These are phyloP conservation scores for Polysphondylium violaceum DNA, from an alignment of 78 protist species.

Conservation along the genomic window DNA sequence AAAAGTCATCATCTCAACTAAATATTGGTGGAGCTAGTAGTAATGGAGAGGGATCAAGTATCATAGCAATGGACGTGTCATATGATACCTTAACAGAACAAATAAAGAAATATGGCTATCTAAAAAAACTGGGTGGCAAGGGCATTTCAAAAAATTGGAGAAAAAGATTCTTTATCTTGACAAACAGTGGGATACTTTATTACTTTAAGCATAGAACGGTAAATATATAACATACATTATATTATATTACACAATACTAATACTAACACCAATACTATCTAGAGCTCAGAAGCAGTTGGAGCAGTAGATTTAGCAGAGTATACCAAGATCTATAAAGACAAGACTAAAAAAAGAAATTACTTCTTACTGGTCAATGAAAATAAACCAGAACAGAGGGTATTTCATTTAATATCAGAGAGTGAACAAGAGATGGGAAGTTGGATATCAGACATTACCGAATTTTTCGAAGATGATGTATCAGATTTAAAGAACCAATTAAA, in stretches of 20 bases:
- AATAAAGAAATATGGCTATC: conserved; percentile 17
- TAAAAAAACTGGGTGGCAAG: conserved; percentile 52
- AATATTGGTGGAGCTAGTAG: neutral
- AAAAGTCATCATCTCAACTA: conserved; percentile 6
- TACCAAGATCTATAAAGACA: conserved; percentile 58
- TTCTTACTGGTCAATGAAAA: conserved; percentile 50
- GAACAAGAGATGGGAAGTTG: conserved; percentile 27
- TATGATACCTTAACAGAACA: neutral
- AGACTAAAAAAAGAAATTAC: conserved; percentile 33
- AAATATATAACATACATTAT: neutral
- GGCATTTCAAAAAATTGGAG: conserved; percentile 70
- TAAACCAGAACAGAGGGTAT: conserved; percentile 20
- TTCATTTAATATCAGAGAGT: conserved; percentile 53
- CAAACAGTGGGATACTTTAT: conserved; percentile 36
- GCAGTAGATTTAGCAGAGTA: conserved; percentile 29
- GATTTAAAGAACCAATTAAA: conserved; percentile 48
- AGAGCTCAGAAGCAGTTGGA: conserved; percentile 42
- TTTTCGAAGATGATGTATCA: conserved; percentile 56
- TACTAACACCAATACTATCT: neutral
- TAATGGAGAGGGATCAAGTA: neutral
- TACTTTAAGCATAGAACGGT: conserved; percentile 70
- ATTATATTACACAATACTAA: neutral
- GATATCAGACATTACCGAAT: conserved; percentile 34
- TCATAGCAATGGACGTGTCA: neutral
- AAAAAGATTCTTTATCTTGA: conserved; percentile 48